Conservation (phyloP, 768 basidiomycete species). For the Pleurotus eryngii region DNA sequence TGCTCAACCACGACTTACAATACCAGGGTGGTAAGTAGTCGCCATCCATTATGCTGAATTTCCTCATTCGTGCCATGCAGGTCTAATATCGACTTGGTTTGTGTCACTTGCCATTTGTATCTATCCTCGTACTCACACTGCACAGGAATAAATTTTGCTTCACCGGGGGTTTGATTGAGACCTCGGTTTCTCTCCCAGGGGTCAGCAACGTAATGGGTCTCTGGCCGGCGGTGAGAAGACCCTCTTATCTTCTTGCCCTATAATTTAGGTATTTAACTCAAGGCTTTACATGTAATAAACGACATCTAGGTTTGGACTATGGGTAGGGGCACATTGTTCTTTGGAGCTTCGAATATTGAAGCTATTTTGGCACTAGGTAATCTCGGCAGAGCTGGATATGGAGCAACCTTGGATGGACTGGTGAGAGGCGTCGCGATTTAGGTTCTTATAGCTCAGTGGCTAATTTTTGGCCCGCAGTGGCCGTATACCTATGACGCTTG, state of each 20-base stretch:
- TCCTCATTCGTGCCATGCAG: slow-evolving; percentile 35
- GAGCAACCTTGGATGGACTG: slow-evolving; percentile 79
- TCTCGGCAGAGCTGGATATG: slow-evolving; percentile 78
- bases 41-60: slow-evolving; percentile 17
- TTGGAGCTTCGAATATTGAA: not conserved
- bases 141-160: slow-evolving; percentile 87
- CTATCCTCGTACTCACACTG: slow-evolving; percentile 27
- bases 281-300: not conserved
- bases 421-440: slow-evolving; percentile 30
- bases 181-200: slow-evolving; percentile 62
- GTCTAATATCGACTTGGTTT: slow-evolving; percentile 41
- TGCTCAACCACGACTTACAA: slow-evolving; percentile 59
- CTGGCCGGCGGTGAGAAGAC: slow-evolving; percentile 86
- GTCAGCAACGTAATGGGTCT: slow-evolving; percentile 58
- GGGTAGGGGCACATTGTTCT: not conserved
- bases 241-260: slow-evolving; percentile 12
- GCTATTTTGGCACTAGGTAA: slow-evolving; percentile 37
- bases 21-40: slow-evolving; percentile 58
- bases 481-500: slow-evolving; percentile 81
- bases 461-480: slow-evolving; percentile 44
- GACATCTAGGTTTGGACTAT: slow-evolving; percentile 1
- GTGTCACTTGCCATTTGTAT: slow-evolving; percentile 14
- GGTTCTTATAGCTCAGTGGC: too few species aligned
- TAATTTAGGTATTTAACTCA: not conserved
- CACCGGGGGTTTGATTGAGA: slow-evolving; percentile 75